phyloP scores from a whole-genome alignment of 345 rosid species.

The Euclidium syriacum region DNA sequence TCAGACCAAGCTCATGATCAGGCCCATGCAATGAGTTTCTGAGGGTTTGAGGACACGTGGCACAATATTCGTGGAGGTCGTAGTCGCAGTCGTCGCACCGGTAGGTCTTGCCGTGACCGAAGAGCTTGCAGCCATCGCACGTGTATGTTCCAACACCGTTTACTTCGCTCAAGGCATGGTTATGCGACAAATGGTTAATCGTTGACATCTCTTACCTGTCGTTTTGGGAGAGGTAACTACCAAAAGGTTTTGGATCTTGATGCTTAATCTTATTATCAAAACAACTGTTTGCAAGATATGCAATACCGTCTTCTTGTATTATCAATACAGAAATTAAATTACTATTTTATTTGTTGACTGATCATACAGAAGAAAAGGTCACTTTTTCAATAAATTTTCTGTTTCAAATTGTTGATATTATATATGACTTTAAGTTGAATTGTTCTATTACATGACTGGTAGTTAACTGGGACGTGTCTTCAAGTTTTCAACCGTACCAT shows the following conservation, averaged over 20 bases:
- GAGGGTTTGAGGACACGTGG: constrained; percentile 22
- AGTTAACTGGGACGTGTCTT: constrained; percentile 1
- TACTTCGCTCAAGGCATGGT: constrained; percentile 23
- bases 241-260: neutral
- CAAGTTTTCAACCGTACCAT: neutral
- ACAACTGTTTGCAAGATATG: neutral
- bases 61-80: constrained; percentile 41
- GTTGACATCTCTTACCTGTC: constrained; percentile 2
- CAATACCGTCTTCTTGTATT: neutral
- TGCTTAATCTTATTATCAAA: neutral
- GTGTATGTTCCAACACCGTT: constrained; percentile 4
- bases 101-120: constrained; percentile 20
- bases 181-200: constrained; percentile 25
- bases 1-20: constrained; percentile 24
- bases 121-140: constrained; percentile 34
- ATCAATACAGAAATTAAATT: neutral
- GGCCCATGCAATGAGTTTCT: constrained; percentile 30
- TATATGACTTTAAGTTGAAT: constrained; percentile 2
- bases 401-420: constrained; percentile 16
- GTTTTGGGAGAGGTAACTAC: neutral
- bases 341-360: constrained; percentile 9
- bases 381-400: neutral
- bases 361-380: constrained; percentile 5
- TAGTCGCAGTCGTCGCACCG: constrained; percentile 32
- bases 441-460: constrained; percentile 6